Base-by-base conservation (phyloP, 2,329 filamentous ascomycete species). In the Sporothrix phasma region DNA sequence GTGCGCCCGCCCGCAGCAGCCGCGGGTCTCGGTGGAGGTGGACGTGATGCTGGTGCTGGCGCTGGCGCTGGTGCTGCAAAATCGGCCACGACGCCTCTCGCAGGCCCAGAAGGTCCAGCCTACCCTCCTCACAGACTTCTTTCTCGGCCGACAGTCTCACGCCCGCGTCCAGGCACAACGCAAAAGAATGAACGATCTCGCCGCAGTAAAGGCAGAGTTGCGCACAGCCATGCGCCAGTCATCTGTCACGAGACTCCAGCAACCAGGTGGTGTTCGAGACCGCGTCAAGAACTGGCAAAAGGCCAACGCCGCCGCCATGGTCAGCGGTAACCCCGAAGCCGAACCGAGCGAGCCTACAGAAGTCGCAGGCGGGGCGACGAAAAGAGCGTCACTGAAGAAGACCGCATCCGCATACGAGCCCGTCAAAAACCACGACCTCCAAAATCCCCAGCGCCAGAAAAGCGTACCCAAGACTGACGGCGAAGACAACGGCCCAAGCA, bases 271-370 rank as follows among this genome's bases (percentile, higher is more conserved):
- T n/a, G 88, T 95, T 56, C 84, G 84, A 67, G 88, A 90, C 69
- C 86, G 92, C 70, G 89, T 96, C 62, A 88, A 87, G 69, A 83
- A 87, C 75, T 96, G 92, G 92, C 91, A 96, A 74, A 88, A 88
- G 71, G 80, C 87, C 69, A 90, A 88, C 71, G 88, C 87, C 39
- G 82, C 83, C 5, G 87, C 86, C 29, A 82, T 88, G 75, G 76
- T 71, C 3, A 75, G 75, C 1, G 80, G 77, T 2, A 77, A 81
- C 63, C 80, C 81, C 1, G 76, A 83, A 37, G 80, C 80, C 26
- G 75, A 79, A 6, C 78, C 81, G 5, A 83, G 79, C 34, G 83
- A 84, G 68, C 82, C 86, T 3, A 83, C 83, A 34, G 85, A 88
- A 45, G 76, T 89, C 37, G 80, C 83, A 5, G 82, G 84, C 65